Evolutionary conservation across 768 basidiomycete genomes (phyloP).

Genomic region (Phanerochaete sordida): DNA sequence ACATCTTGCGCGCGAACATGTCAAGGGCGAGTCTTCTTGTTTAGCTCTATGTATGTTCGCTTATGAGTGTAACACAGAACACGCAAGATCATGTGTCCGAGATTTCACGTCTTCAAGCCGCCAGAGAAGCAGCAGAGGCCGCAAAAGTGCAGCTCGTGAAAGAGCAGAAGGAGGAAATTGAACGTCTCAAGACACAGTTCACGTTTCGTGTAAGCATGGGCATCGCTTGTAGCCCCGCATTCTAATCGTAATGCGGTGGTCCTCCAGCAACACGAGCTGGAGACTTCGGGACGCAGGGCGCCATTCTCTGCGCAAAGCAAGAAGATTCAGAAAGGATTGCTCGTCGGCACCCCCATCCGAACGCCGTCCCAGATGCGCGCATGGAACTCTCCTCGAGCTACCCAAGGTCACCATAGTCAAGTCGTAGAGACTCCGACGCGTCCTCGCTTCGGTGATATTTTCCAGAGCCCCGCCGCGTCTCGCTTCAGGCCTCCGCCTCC

Average conservation of each 20-base stretch:
- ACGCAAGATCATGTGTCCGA: conserved; percentile 57
- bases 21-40: conserved; percentile 48
- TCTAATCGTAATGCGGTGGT: no score
- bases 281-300: conserved; percentile 50
- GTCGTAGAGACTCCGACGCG: conserved; percentile 34
- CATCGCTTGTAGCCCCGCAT: neutral
- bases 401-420: conserved; percentile 25
- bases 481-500: conserved; percentile 14
- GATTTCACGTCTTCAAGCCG: conserved; percentile 50
- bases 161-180: conserved; percentile 63
- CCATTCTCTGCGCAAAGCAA: conserved; percentile 44
- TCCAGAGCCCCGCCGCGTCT: conserved; percentile 14
- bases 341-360: conserved; percentile 37
- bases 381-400: conserved; percentile 23
- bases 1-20: conserved; percentile 58
- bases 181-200: conserved; percentile 64
- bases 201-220: conserved; percentile 56
- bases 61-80: conserved; percentile 33
- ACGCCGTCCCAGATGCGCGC: conserved; percentile 37
- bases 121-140: conserved; percentile 59
- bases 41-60: neutral
- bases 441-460: conserved; percentile 29
- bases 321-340: conserved; percentile 32
- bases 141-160: conserved; percentile 54
- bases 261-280: conserved; percentile 73